phyloP scores from a whole-genome alignment of 352 stramenopile species.

The Globisporangium yorkense region DNA sequence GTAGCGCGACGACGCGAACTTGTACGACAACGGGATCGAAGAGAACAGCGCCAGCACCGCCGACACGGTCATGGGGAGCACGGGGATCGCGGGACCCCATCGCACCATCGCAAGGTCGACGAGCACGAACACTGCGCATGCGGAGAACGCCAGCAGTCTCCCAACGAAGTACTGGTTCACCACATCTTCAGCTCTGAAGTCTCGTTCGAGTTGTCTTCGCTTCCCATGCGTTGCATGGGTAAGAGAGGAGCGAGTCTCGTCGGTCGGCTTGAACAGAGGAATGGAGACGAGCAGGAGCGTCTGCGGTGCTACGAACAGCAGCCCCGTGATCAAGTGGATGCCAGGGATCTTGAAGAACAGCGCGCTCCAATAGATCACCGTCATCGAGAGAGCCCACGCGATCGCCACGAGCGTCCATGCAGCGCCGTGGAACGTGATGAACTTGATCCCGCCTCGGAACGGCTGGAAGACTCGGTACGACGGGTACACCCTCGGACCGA shows the following conservation, averaged over 20 bases:
- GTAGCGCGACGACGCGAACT: conserved; percentile 25
- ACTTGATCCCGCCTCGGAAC: conserved; percentile 37
- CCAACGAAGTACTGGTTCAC: conserved; percentile 35
- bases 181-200: conserved; percentile 16
- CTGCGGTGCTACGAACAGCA: conserved; percentile 38
- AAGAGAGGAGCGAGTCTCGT: not conserved
- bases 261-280: conserved; percentile 22
- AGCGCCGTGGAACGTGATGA: conserved; percentile 44
- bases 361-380: conserved; percentile 38
- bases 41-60: conserved; percentile 43
- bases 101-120: conserved; percentile 42
- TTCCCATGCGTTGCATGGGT: not conserved
- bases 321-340: conserved; percentile 34
- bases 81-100: conserved; percentile 33
- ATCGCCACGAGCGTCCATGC: conserved; percentile 43
- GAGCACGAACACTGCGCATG: conserved; percentile 39
- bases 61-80: conserved; percentile 40
- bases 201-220: not conserved
- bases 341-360: conserved; percentile 38
- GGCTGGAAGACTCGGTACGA: conserved; percentile 41
- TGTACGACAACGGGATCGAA: conserved; percentile 47
- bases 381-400: conserved; percentile 31
- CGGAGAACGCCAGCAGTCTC: conserved; percentile 28
- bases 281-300: conserved; percentile 32
- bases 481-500: conserved; percentile 29